Evolutionary conservation across 2,329 filamentous ascomycete species (phyloP).

Genomic region (Periglandula ipomoeae): DNA sequence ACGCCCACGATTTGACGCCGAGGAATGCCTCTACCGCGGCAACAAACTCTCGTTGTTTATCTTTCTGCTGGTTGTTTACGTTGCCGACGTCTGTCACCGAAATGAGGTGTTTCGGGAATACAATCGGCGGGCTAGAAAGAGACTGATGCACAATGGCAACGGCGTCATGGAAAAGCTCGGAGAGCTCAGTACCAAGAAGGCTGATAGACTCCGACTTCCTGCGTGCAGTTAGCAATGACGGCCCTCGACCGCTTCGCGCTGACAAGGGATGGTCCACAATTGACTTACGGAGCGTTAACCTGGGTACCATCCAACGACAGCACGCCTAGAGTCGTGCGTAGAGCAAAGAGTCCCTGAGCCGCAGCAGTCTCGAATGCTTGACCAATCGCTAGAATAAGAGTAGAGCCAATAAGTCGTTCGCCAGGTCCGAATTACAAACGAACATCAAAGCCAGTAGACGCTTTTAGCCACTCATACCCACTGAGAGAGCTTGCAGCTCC

Average conservation of each 20-base stretch:
- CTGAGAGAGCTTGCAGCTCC: constrained; percentile 29
- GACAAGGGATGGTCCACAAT: neutral
- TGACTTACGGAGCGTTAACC: constrained; percentile 15
- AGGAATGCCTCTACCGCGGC: constrained; percentile 15
- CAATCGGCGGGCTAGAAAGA: neutral
- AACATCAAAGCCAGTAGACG: constrained; percentile 26
- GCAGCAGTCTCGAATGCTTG: constrained; percentile 14
- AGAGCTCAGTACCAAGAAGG: constrained; percentile 17
- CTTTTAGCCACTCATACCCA: constrained; percentile 32
- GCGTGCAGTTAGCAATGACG: neutral
- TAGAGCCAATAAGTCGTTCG: no score
- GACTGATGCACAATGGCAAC: constrained; percentile 10
- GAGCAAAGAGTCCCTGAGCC: constrained; percentile 21
- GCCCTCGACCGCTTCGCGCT: neutral
- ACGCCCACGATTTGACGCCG: constrained; percentile 14
- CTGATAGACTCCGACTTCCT: constrained; percentile 15
- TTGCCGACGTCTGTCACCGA: constrained; percentile 17
- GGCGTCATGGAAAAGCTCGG: constrained; percentile 15
- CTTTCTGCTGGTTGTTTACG: constrained; percentile 3
- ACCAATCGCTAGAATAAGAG: constrained; percentile 11
- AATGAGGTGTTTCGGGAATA: constrained; percentile 14
- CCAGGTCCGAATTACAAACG: no score
- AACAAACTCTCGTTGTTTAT: constrained; percentile 15
- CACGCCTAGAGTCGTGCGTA: constrained; percentile 14
- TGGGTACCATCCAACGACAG: constrained; percentile 10